Conservation (phyloP, 352 stramenopile species). For the Lagenidium sp. region DNA sequence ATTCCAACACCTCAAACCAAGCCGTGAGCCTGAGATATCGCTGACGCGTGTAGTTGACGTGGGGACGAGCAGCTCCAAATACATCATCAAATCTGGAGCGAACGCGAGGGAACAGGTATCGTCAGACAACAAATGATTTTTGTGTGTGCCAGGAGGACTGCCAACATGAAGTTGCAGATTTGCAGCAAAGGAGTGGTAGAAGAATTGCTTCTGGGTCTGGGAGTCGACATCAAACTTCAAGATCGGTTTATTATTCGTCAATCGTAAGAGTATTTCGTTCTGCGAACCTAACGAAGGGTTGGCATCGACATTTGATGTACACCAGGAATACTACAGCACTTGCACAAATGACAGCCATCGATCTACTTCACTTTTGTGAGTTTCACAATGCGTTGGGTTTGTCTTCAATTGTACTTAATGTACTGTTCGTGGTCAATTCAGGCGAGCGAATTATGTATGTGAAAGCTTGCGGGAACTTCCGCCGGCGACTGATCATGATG, state of each 20-base stretch:
- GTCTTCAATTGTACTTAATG: neutral
- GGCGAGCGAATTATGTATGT: constrained; percentile 25
- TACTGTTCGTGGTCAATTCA: constrained; percentile 4
- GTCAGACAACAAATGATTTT: neutral
- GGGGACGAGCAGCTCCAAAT: constrained; percentile 10
- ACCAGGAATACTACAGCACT: constrained; percentile 16
- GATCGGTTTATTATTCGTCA: constrained; percentile 22
- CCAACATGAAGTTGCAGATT: too few species aligned
- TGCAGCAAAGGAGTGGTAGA: too few species aligned
- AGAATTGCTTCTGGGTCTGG: too few species aligned
- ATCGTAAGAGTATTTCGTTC: constrained; percentile 9
- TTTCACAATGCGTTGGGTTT: neutral
- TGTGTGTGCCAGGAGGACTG: too few species aligned
- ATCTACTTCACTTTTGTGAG: constrained; percentile 24
- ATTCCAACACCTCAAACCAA: constrained; percentile 2
- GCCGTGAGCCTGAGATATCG: neutral
- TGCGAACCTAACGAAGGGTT: too few species aligned
- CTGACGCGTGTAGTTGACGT: constrained; percentile 12
- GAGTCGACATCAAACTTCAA: constrained; percentile 14
- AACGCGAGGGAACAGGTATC: constrained; percentile 6
- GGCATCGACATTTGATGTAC: too few species aligned
- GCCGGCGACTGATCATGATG: too few species aligned
- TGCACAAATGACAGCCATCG: constrained; percentile 13
- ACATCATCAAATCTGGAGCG: neutral
- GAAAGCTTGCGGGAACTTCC: too few species aligned